Conservation (phyloP, 2,329 filamentous ascomycete species). For the Phaeosphaeria sp. region DNA sequence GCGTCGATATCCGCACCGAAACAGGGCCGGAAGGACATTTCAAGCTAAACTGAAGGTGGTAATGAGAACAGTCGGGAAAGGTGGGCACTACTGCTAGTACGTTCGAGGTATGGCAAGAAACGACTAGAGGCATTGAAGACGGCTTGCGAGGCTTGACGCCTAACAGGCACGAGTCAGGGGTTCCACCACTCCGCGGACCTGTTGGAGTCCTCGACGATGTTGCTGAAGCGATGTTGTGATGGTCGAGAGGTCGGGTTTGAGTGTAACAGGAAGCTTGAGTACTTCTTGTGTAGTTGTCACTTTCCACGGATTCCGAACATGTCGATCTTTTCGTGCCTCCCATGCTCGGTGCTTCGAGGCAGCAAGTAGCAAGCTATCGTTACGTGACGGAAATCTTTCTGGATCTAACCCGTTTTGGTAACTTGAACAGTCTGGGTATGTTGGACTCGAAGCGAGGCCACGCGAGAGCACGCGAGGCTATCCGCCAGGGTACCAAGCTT, state of each 20-base stretch:
- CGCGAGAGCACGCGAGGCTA: not conserved
- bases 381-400: not conserved
- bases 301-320: no score
- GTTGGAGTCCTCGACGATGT: constrained; percentile 3
- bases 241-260: not conserved
- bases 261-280: not conserved
- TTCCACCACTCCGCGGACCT: constrained; percentile 17
- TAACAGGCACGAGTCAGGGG: constrained; percentile 11
- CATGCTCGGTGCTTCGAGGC: no score
- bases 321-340: not conserved
- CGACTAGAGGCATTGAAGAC: constrained; percentile 9
- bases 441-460: constrained; percentile 8
- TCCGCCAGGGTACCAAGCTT: constrained; percentile 8
- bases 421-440: constrained; percentile 15
- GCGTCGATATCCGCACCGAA: not conserved
- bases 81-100: constrained; percentile 12
- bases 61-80: constrained; percentile 28
- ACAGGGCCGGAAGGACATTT: not conserved
- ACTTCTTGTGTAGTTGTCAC: no score
- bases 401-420: constrained; percentile 10
- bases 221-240: not conserved
- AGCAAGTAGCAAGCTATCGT: not conserved
- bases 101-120: constrained; percentile 15
- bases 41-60: constrained; percentile 14
- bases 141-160: constrained; percentile 15